A percentile compares a stretch with the other conserved stretches of the same genome.
Evolutionary conservation across 2,329 filamentous ascomycete species (phyloP).

Genomic region (Rhexocercosporidium sp.): DNA sequence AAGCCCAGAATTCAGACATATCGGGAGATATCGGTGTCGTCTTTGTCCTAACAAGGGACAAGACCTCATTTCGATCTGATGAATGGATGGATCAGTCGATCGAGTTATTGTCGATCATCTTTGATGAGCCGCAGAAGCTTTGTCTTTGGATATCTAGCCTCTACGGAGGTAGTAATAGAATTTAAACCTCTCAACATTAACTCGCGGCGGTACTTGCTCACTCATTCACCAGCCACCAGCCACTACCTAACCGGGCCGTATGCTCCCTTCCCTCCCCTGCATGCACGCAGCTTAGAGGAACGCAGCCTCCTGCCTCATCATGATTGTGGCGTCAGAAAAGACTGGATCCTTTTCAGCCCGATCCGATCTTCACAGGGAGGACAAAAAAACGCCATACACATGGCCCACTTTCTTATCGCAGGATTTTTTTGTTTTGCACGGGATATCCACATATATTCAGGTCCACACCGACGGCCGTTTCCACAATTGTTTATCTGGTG

Average conservation of each 20-base stretch:
- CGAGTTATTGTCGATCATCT: background rate
- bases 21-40: conserved; percentile 4
- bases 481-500: conserved; percentile 6
- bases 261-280: background rate
- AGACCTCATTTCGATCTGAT: no score
- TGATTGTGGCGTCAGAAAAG: conserved; percentile 14
- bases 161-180: background rate
- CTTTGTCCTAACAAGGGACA: background rate
- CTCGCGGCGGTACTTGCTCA: background rate
- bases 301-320: background rate
- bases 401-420: conserved; percentile 21
- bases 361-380: conserved; percentile 3
- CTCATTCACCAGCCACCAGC: background rate
- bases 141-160: no score
- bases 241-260: background rate
- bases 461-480: conserved; percentile 2
- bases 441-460: background rate
- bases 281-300: background rate
- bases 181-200: conserved; percentile 4
- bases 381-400: background rate
- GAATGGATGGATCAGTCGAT: background rate
- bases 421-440: conserved; percentile 10
- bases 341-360: conserved; percentile 20
- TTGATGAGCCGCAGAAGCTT: background rate
- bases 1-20: background rate